Base-by-base conservation (phyloP, 2,329 filamentous ascomycete species). In the Aureobasidium namibiae region DNA sequence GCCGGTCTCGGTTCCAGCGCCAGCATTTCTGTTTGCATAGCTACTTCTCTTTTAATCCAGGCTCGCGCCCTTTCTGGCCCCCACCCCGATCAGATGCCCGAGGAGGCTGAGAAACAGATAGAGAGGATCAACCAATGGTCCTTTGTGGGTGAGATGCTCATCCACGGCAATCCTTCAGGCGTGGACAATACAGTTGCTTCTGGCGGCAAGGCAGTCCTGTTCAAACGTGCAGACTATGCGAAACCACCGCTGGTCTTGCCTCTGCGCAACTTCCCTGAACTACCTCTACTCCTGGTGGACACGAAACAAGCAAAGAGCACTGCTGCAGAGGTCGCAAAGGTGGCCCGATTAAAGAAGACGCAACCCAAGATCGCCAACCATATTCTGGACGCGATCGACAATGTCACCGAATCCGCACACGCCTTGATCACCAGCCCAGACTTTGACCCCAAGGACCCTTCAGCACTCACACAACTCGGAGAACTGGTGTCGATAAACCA, bases 111-210 rank as follows among this genome's bases (percentile, higher is more conserved):
- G 61, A 75, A 91, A 44, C 92, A 99, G 71, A 82, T 97, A 31
- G 92, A 97, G 75, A 85, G 92, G 63, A 96, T 99, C 75, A 99
- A 99, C 73, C 83, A 89, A 62, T 99, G 95, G 94, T 92, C 94
- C 0, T 97, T 96, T 73, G 94, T 99, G 0, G 88, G 88, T 24
- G 94, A 99, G 73, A 88, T 97, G 84, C 94, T 91, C 74, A 96
- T 97, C 63, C 94, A 99, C 70, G 94, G 92, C 38, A 97, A 95
- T 69, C 94, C 94, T 0, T 96, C 90, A 0, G 94, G 94, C 0
- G 90, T 99, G 44, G 94, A 99, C 75, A 99, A 99, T 73, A 99
- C 94, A 2, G 92, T 99, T 29, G 82, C 92, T 13, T 89, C 92
- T 13, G 89, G 95, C 67, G 94, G 94, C 60, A 96, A 96, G 75